Percentiles rank a stretch among this genome's conserved stretches.
phyloP scores from a whole-genome alignment of 192 early-diverging fungal genomes.

The Coemansia sp. region DNA sequence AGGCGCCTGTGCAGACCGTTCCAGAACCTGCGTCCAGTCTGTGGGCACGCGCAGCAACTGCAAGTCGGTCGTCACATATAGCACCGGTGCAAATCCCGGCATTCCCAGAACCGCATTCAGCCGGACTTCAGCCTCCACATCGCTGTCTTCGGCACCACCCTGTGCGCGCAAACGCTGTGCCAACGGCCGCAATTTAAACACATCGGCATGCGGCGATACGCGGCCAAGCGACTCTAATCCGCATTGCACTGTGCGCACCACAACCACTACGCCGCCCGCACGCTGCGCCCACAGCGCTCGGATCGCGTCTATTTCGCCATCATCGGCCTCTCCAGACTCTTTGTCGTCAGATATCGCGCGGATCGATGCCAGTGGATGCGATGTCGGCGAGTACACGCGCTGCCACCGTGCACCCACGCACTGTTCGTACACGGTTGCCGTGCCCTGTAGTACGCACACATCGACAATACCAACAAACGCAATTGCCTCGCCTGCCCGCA shows the following conservation, averaged over 20 bases:
- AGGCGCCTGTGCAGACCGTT: conserved; percentile 15
- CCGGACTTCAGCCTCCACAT: too few species aligned
- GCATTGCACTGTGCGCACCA: conserved; percentile 26
- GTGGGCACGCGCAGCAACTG: conserved; percentile 36
- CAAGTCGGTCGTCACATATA: conserved; percentile 19
- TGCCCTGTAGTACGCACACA: conserved; percentile 30
- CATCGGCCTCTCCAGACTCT: background rate
- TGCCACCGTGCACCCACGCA: conserved; percentile 11
- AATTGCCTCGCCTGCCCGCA: conserved; percentile 12
- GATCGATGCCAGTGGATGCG: conserved; percentile 34
- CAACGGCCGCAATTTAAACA: too few species aligned
- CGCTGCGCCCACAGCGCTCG: conserved; percentile 22
- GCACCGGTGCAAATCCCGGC: conserved; percentile 4
- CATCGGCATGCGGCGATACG: too few species aligned
- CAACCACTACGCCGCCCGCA: conserved; percentile 13
- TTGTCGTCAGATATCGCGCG: background rate
- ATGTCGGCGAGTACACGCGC: conserved; percentile 47
- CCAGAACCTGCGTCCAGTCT: conserved; percentile 34
- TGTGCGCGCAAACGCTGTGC: too few species aligned
- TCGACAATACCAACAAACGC: conserved; percentile 43
- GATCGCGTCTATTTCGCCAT: conserved; percentile 9
- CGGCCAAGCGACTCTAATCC: too few species aligned
- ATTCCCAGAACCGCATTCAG: background rate
- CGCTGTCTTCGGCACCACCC: too few species aligned
- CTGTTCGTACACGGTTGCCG: conserved; percentile 29